Evolutionary conservation across 495 filamentous ascomycete genomes (phyloP).

Genomic region (Trichocladium uniseriatum): DNA sequence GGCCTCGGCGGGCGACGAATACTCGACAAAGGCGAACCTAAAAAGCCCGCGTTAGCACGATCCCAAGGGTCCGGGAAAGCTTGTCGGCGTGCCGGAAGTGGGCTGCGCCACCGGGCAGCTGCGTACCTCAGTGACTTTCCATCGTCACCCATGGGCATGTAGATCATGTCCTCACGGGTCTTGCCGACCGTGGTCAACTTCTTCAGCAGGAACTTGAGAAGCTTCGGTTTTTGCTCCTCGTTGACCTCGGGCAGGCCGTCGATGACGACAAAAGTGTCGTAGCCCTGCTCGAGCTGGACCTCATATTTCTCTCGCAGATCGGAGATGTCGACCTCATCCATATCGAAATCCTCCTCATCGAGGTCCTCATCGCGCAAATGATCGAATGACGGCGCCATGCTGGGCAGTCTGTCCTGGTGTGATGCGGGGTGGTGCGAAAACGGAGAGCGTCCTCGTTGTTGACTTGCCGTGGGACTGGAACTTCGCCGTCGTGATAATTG

Average conservation of each 20-base stretch:
- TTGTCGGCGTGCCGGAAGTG: background rate
- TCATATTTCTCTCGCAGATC: constrained; percentile 89
- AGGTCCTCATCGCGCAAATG: constrained; percentile 57
- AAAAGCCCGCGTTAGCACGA: constrained; percentile 6
- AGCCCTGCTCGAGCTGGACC: constrained; percentile 87
- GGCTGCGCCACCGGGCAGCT: background rate
- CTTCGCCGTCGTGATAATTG: constrained; percentile 23
- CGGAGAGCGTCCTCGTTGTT: constrained; percentile 3
- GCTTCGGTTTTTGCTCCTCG: constrained; percentile 76
- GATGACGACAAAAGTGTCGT: constrained; percentile 90
- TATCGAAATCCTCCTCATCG: constrained; percentile 80
- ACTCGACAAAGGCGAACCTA: constrained; percentile 94
- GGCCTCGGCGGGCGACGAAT: constrained; percentile 84
- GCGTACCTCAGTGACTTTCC: constrained; percentile 71
- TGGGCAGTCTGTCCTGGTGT: constrained; percentile 27
- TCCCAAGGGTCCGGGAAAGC: background rate
- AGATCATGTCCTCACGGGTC: constrained; percentile 76
- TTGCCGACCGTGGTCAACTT: constrained; percentile 78
- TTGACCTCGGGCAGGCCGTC: constrained; percentile 84
- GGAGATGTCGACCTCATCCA: constrained; percentile 89
- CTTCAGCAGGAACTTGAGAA: constrained; percentile 87
- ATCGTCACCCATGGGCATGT: constrained; percentile 83
- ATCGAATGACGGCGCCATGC: constrained; percentile 53
- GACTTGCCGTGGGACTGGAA: constrained; percentile 17
- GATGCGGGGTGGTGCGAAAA: constrained; percentile 6